Base-by-base conservation (phyloP, 306 rosid genomes). In the Quercus mongolica region DNA sequence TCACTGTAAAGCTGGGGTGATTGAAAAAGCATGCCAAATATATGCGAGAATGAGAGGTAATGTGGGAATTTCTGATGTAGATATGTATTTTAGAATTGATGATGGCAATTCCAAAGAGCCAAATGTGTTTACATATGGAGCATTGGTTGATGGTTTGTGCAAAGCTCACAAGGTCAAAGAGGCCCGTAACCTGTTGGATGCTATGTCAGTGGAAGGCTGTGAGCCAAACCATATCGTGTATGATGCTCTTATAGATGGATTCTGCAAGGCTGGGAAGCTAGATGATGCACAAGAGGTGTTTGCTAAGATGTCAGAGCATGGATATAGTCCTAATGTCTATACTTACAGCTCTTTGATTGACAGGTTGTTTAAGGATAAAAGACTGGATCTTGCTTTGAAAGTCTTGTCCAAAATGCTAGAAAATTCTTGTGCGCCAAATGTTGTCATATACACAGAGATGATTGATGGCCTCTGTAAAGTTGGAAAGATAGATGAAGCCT, bases 61-160 rank as follows among this genome's bases (percentile, higher is more conserved):
- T 77, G 3, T 85, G 57, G 88, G 86, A 59, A 58, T 76, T 69
- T 77, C 90, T 76, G 96, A 85, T 38, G 86, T 91, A 62, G 96
- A 89, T 84, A 85, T 81, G 82, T 93, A 93, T 86, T 93, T 93
- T 77, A 88, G 81, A 80, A 76, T 73, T 81, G 83, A 80, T 25
- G 79, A 80, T 78, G 77, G 74, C 41, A 61, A 77, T 73, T 64
- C 73, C 20, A 80, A 84, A 62, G 79, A 76, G 78, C 96, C 96
- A 82, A 91, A 91, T 83, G 88, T 91, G 69, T 76, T 85, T 76
- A 93, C 97, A 13, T 87, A 86, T 80, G 98, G 97, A 80, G 98
- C 98, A 76, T 82, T 93, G 86, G 90, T 93, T 82, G 97, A 93
- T 91, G 98, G 97, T 84, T 89, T 93, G 81, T 93, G 98, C 83